phyloP scores from a whole-genome alignment of 371 early-diverging fungal species.

The Conidiobolus coronatus region DNA sequence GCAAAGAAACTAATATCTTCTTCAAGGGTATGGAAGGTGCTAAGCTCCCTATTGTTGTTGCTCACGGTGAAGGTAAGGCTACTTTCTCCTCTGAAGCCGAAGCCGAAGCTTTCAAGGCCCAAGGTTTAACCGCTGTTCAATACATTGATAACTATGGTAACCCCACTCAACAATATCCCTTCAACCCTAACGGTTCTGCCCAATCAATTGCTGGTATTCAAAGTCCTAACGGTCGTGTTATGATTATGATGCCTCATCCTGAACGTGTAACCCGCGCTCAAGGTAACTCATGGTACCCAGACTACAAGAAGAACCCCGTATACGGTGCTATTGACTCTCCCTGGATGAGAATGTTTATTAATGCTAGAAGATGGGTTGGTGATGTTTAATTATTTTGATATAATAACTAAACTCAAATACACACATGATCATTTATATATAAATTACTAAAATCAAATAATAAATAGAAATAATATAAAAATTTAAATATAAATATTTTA shows the following conservation, averaged over 20 bases:
- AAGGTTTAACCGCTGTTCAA: slow-evolving; percentile 27
- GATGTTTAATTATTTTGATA: no score
- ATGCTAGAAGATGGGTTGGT: slow-evolving; percentile 57
- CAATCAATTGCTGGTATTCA: slow-evolving; percentile 62
- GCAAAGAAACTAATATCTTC: slow-evolving; percentile 22
- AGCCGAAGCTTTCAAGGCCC: slow-evolving; percentile 16
- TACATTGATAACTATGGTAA: slow-evolving; percentile 72
- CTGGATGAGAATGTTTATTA: slow-evolving; percentile 67
- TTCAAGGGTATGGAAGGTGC: slow-evolving; percentile 80
- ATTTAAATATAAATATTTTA: no score
- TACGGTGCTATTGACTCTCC: slow-evolving; percentile 55
- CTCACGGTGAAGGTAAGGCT: slow-evolving; percentile 91
- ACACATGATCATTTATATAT: no score
- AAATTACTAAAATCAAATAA: no score
- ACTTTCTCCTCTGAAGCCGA: slow-evolving; percentile 28
- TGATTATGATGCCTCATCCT: slow-evolving; percentile 95
- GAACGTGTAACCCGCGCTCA: slow-evolving; percentile 70
- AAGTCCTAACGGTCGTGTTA: slow-evolving; percentile 64
- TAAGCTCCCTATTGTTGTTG: slow-evolving; percentile 74
- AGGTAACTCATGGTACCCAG: slow-evolving; percentile 71
- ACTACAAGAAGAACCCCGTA: slow-evolving; percentile 13
- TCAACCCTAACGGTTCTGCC: slow-evolving; percentile 89
- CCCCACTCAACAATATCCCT: slow-evolving; percentile 58
- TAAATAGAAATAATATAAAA: no score
- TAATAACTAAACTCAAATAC: no score